These are phyloP conservation scores for Stenocarpella maydis DNA, from an alignment of 2,329 filamentous ascomycete species.

Conservation along the genomic window DNA sequence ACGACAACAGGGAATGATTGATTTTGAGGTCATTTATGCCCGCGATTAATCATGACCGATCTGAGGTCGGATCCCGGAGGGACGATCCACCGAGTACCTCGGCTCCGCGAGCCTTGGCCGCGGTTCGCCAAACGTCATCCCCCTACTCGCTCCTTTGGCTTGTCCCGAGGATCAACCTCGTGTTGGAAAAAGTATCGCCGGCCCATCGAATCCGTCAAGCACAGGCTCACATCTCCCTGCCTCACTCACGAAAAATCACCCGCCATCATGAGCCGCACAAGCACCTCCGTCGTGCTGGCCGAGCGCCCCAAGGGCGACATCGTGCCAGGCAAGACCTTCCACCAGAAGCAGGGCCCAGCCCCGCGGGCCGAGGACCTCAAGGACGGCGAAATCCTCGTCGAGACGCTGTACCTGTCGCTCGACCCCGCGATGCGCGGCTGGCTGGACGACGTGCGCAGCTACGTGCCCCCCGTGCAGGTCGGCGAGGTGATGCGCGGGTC, in stretches of 20 bases:
- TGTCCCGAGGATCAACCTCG: background rate
- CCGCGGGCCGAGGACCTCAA: conserved; percentile 55
- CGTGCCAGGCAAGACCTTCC: conserved; percentile 72
- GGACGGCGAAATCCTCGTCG: conserved; percentile 61
- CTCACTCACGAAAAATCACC: background rate
- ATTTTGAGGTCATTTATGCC: too few relatives aligned
- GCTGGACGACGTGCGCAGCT: conserved; percentile 58
- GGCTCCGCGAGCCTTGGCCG: background rate
- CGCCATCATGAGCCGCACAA: conserved; percentile 28
- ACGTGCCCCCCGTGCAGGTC: conserved; percentile 67
- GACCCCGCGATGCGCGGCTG: conserved; percentile 73
- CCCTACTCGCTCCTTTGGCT: background rate
- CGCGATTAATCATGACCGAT: background rate
- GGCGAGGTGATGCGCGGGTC: conserved; percentile 68
- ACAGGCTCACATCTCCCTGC: background rate
- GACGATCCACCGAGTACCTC: conserved; percentile 19
- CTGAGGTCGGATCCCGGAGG: conserved; percentile 1
- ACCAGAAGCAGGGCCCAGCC: conserved; percentile 57
- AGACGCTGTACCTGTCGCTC: conserved; percentile 63
- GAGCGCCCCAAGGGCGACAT: conserved; percentile 69
- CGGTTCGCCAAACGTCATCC: background rate
- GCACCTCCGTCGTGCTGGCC: conserved; percentile 57
- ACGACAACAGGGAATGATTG: background rate
- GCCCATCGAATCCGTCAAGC: background rate
- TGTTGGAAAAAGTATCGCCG: background rate